Base-by-base conservation (phyloP, 1,284 basidiomycete species). In the Leccinum subrobustum region DNA sequence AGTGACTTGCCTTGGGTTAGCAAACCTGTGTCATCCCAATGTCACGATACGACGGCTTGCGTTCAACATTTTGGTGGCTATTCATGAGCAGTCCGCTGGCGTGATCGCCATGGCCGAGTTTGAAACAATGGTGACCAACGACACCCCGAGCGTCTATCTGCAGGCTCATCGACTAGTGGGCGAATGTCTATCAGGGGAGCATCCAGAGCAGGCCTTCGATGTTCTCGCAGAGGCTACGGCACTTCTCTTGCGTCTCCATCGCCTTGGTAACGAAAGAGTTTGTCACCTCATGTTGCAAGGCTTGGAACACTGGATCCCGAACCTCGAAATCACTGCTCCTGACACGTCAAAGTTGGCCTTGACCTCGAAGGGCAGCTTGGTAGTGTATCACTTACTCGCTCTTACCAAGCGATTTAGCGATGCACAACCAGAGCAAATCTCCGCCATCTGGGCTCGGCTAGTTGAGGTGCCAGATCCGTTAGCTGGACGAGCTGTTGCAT, bases 331-430 rank as follows among this genome's bases (percentile, higher is more conserved):
- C 65, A 83, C 79, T 54, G 78, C 52, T 1, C 62, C 58, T 11
- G 69, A 71, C 52, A 37, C 56, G 9, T 60, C 63, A 9, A 72
- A 57, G 52, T 48, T 68, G 51, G 59, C 77, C 20, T 75, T 89
- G 31, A 86, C 87, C 6, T 77, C 77, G 29, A 82, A 85, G 54
- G 91, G 90, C 6, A 82, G 85, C 55, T 76, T 83, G 20, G 85
- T 88, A 18, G 80, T 96, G n/a, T 91, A 90, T 65, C 91, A 96
- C 71, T 79, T 97, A 35, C 87, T 96, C 67, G 86, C 90, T 51
- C 80, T 98, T 59, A 95, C 92, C n/a, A 77, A 91, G 54, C 85
- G 89, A 57, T 95, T 91, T 70, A 83, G 85, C 7, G 85, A 91
- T 64, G 86, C 80, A 39, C 88, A 95, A 68, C 83, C 92, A 1